Percentiles rank a stretch among this genome's conserved stretches.
phyloP scores from a whole-genome alignment of 106 monocot genomes.

The Hemerocallis citrina region DNA sequence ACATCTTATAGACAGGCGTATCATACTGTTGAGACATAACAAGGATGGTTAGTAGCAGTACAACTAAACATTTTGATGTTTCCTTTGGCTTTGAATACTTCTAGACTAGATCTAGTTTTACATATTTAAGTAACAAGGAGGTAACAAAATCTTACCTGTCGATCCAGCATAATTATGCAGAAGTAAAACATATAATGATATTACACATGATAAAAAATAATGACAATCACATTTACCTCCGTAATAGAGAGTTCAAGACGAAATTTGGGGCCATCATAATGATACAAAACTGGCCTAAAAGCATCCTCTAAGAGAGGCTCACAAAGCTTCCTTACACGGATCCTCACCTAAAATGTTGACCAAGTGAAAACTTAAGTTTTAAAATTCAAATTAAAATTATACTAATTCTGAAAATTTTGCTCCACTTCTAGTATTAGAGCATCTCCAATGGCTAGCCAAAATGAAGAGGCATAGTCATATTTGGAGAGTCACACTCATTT shows the following conservation, averaged over 20 bases:
- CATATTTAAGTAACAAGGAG: too few species aligned
- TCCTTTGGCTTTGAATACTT: too few species aligned
- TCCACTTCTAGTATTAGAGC: too few species aligned
- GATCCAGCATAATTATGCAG: background rate
- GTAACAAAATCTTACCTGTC: too few species aligned
- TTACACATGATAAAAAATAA: background rate
- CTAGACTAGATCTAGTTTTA: too few species aligned
- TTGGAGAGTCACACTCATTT: background rate
- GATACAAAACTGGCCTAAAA: slow-evolving; percentile 90
- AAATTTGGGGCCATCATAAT: slow-evolving; percentile 94
- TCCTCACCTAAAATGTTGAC: slow-evolving; percentile 46
- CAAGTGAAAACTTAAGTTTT: background rate
- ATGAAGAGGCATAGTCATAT: background rate
- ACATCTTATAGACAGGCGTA: too few species aligned
- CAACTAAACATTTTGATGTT: too few species aligned
- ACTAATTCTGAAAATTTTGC: too few species aligned
- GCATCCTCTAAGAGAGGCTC: slow-evolving; percentile 85
- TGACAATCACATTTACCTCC: slow-evolving; percentile 44
- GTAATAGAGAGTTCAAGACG: slow-evolving; percentile 90
- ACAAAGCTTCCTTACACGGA: slow-evolving; percentile 68
- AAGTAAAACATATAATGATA: background rate
- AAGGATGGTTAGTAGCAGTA: too few species aligned
- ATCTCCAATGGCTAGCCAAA: too few species aligned
- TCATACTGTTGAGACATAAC: too few species aligned
- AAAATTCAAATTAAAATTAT: background rate